Conservation (phyloP, 192 early-diverging fungal species). For the Podila minutissima region DNA sequence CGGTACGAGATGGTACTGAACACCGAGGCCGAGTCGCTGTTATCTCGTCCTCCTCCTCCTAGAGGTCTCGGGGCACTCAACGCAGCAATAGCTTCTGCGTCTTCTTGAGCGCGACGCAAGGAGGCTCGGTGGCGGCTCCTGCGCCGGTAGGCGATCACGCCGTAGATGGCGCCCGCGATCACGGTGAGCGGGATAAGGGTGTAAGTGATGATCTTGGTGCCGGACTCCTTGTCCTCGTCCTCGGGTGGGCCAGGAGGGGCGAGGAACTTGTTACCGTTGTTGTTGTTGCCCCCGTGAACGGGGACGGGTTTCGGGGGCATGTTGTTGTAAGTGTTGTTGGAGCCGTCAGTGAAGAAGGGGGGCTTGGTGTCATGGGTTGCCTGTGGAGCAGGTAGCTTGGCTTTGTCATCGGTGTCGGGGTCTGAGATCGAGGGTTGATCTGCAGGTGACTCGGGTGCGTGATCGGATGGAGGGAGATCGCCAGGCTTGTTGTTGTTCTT, state of each 20-base stretch:
- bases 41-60: neutral
- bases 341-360: constrained; percentile 7
- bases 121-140: constrained; percentile 11
- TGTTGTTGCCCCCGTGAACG: neutral
- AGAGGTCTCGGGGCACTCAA: neutral
- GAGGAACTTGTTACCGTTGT: neutral
- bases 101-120: constrained; percentile 21
- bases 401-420: too few species aligned
- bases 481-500: too few species aligned
- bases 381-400: neutral
- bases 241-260: neutral
- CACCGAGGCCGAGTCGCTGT: constrained; percentile 18
- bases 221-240: constrained; percentile 5
- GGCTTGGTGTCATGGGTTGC: neutral
- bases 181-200: constrained; percentile 28
- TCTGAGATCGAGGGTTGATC: too few species aligned
- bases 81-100: constrained; percentile 13
- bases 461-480: neutral
- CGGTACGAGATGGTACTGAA: constrained; percentile 38
- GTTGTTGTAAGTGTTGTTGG: neutral
- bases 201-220: constrained; percentile 14
- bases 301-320: neutral
- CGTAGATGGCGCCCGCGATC: constrained; percentile 25
- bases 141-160: constrained; percentile 41
- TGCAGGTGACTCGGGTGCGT: neutral